Evolutionary conservation across 2,329 filamentous ascomycete species (phyloP).

Genomic region (Cryphonectria carpinicola): DNA sequence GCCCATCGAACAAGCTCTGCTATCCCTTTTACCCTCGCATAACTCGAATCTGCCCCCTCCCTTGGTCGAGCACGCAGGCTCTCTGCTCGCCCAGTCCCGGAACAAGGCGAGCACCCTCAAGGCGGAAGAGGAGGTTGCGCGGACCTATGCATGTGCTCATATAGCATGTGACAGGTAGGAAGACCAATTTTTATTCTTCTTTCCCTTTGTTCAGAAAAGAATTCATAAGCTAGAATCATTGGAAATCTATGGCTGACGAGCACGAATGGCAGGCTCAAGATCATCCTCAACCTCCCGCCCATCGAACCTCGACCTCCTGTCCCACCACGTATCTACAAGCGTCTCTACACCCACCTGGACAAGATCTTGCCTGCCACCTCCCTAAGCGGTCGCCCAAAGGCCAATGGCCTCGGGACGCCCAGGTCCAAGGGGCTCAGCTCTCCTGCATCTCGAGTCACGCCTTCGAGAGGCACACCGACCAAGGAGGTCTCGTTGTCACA

Average conservation of each 20-base stretch:
- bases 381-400: constrained; percentile 36
- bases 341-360: constrained; percentile 80
- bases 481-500: constrained; percentile 37
- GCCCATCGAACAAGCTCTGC: constrained; percentile 72
- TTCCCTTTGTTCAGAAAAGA: no score
- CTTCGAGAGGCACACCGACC: constrained; percentile 36
- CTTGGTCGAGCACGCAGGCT: constrained; percentile 73
- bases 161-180: constrained; percentile 82
- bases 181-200: background rate
- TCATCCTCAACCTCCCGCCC: constrained; percentile 73
- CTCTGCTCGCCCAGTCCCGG: constrained; percentile 79
- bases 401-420: constrained; percentile 39
- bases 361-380: constrained; percentile 62
- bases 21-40: constrained; percentile 75
- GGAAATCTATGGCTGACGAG: background rate
- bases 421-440: constrained; percentile 39
- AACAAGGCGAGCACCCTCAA: constrained; percentile 77
- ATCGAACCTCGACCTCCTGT: constrained; percentile 78
- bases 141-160: constrained; percentile 82
- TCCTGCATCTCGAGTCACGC: constrained; percentile 30
- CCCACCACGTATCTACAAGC: constrained; percentile 79
- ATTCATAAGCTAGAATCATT: background rate
- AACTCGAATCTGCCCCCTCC: constrained; percentile 67
- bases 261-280: constrained; percentile 65
- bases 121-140: constrained; percentile 84